Base-by-base conservation (phyloP, 2,329 filamentous ascomycete species). In the Amphichorda felina region DNA sequence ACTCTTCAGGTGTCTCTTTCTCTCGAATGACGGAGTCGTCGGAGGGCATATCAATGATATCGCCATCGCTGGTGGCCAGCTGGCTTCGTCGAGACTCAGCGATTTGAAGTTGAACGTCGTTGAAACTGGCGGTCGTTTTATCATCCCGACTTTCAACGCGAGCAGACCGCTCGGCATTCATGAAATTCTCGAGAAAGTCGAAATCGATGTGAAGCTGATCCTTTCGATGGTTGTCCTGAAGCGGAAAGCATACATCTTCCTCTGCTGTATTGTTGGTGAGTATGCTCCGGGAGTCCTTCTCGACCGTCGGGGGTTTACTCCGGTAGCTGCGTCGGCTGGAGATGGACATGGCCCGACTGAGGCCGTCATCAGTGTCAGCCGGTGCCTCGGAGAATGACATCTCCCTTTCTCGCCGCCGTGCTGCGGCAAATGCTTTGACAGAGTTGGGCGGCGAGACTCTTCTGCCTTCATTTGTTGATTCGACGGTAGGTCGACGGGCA, bases 351-450 rank as follows among this genome's bases (percentile, higher is more conserved):
- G 84, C 79, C 22, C 85, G 75, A 43, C 82, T 75, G 19, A 88
- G 63, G 14, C 68, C 64, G 25, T 63, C 59, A 32, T 61, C 53
- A 7, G 46, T 42, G 5, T 69, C 61, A 14, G 52, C 50, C 38
- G 52, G 54, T 37, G 56, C 50, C 42, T 71, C 72, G 13, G 68
- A 72, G 42, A 69, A 62, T 16, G 69, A 78, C 51, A 69, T 54
- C 40, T 78, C 85, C 30, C 88, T 82, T 52, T 89, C 84, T 40
- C 88, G 80, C 40, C 86, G 83, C 34, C 86, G 81, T 37, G 85
- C 84, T 50, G 91, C 84, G 14, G 91, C 91, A 57, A 98, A 98
- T 4, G 91, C 91, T 56, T 96, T 94, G 35, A 98, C 87, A 0
- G 91, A 98, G 57, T 95, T 98, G 7, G 91, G 91, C 9, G 89